Evolutionary conservation across 2,329 filamentous ascomycete genomes (phyloP).

Genomic region (Neonectria neomacrospora): DNA sequence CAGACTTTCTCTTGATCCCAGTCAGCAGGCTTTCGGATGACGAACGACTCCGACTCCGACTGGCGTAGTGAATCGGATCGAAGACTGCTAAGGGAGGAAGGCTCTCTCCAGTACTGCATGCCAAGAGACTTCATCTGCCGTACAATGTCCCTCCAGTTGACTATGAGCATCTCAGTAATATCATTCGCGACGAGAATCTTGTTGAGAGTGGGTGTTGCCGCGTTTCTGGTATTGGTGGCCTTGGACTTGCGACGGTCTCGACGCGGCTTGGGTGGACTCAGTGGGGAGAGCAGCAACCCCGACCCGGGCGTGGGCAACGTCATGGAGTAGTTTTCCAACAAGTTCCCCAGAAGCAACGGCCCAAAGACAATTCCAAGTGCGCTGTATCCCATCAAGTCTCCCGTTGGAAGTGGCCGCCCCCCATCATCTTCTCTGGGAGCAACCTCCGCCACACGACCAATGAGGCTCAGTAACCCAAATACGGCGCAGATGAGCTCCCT

Average conservation of each 20-base stretch:
- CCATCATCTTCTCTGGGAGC: conserved; percentile 62
- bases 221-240: conserved; percentile 15
- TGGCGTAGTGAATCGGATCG: conserved; percentile 46
- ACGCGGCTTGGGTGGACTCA: conserved; percentile 55
- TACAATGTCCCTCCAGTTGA: conserved; percentile 73
- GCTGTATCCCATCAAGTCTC: conserved; percentile 72
- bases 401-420: conserved; percentile 63
- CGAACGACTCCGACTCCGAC: conserved; percentile 56
- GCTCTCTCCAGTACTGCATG: conserved; percentile 40
- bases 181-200: conserved; percentile 68
- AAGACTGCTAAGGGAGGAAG: conserved; percentile 28
- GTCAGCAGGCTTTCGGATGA: conserved; percentile 51
- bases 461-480: conserved; percentile 71
- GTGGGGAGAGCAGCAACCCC: conserved; percentile 56
- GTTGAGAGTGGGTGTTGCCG: conserved; percentile 55
- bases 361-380: conserved; percentile 74
- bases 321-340: conserved; percentile 63
- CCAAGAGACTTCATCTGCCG: conserved; percentile 65
- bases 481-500: conserved; percentile 74
- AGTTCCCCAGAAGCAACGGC: conserved; percentile 69
- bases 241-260: conserved; percentile 42
- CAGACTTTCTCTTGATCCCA: conserved; percentile 44
- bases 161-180: conserved; percentile 73
- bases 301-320: conserved; percentile 55
- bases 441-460: conserved; percentile 68